Base-by-base conservation (phyloP, 441 rosid genomes). In the Gossypium davidsonii region DNA sequence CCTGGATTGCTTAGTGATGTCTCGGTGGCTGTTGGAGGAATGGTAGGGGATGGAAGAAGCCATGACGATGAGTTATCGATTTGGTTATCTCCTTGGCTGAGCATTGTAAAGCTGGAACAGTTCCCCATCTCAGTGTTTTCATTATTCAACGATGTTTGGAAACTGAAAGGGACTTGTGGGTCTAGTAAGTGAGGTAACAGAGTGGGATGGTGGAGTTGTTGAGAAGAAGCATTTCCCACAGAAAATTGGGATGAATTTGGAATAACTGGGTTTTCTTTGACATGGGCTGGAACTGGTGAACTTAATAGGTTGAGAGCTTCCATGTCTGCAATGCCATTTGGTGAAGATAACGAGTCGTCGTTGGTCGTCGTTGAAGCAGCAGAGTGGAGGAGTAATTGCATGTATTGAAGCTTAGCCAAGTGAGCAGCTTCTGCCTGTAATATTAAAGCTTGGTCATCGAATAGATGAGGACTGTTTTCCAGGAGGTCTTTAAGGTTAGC, bases 401-500 rank as follows among this genome's bases (percentile, higher is more conserved):
- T 62, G 77, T 78, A 88, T 68, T 89, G 93, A 77, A 85, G 77
- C 79, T 84, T 84, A 37, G 92, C 91, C 65, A 88, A 65, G 34
- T 85, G 97, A 68, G 80, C 68, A 31, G 95, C 85, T 77, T 90
- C 95, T 7, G 87, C 83, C 74, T 91, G 97, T 57, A 88, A 77
- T 72, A 85, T 75, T 49, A 83, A 52, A 64, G 89, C 72, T 10
- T 87, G 86, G 0, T 81, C 87, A 68, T 85, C 86, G 39, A 81
- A 46, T 14, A 83, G 73, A 14, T 23, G 37, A 57, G 18, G 8
- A 44, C 78, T 78, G 34, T 76, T 79, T 48, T 86, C 86, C 66
- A 89, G 31, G 12, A 90, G 80, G 39, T 86, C 86, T 78, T 79
- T 84, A 20, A 91, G 86, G 81, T 81, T 88, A 44, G 88, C 87